Base-by-base conservation (phyloP, 176 grass and related monocot genomes). In the Carex pumila region DNA sequence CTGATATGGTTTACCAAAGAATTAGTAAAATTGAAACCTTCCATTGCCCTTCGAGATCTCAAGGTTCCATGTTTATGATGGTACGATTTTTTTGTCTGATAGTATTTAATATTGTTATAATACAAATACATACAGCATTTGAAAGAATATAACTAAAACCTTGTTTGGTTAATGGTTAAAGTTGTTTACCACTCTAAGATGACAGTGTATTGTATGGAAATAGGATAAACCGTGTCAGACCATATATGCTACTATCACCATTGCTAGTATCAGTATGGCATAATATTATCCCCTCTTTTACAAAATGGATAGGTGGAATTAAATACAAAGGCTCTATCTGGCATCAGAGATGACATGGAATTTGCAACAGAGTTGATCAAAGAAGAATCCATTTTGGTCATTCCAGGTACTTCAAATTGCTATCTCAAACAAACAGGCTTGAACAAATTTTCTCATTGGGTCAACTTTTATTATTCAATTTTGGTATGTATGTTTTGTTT, bases 61-160 rank as follows among this genome's bases (percentile, higher is more conserved):
- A 87, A 25, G 92, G 95, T 43, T 98, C 95, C 34, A 95, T 98
- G 95, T 95, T 98, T 87, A 90, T 98, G 74, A 98, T 95, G 95
- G 92, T 98, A 70, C 19, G 19, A 65, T 25, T 47, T 64, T 41
- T 68, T 65, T 89, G 8, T 68, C 47, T 53, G 41, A 72, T 72
- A 72, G 41, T 72, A 21, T 71, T 53, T 29, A 6, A 12, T 53
- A 13, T 29, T 29, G 43, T 13, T 53, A 30, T 54, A 30, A 30
- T 53, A 53, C 47, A 54, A 30, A 30, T 53, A 53, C 47, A 54
- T 75, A 53, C 7, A 25, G 50, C 3, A 54, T 3, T 17, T 4
- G 37, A 71, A 31, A 72, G 8, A 49, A 36, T 49, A 21, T 47
- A 22, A 50, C 47, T 50, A 12, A 75, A 55, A 30, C n/a, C n/a